Evolutionary conservation across 2,329 filamentous ascomycete species (phyloP).

Genomic region (Fonsecaea monophora): DNA sequence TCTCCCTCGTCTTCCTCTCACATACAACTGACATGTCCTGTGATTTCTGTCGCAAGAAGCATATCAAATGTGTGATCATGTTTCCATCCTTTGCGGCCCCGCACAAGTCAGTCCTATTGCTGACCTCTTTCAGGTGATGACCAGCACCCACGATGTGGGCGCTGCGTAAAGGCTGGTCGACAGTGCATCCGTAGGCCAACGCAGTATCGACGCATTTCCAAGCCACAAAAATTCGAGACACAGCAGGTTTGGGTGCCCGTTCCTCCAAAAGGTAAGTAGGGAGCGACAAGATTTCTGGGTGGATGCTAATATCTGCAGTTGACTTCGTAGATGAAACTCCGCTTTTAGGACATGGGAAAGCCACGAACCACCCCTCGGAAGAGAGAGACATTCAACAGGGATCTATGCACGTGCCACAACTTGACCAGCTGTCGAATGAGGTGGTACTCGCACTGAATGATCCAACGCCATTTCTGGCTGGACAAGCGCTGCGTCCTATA

Average conservation of each 20-base stretch:
- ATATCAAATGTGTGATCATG: conserved; percentile 9
- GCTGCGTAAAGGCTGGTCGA: conserved; percentile 14
- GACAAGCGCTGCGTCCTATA: background rate
- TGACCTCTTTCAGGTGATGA: conserved; percentile 13
- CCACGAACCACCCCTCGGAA: background rate
- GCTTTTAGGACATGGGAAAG: background rate
- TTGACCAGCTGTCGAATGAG: background rate
- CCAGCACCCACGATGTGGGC: conserved; percentile 17
- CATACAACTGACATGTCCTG: conserved; percentile 13
- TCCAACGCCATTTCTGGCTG: background rate
- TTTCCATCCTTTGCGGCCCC: background rate
- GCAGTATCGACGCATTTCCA: background rate
- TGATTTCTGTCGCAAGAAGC: conserved; percentile 14
- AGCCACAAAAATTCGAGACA: background rate
- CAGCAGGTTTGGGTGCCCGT: conserved; percentile 22
- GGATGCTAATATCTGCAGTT: conserved; percentile 1
- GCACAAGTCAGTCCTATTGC: background rate
- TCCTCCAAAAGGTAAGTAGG: conserved; percentile 11
- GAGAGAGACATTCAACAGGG: background rate
- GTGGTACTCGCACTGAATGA: background rate
- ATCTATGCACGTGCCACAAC: background rate
- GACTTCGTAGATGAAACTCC: conserved; percentile 19
- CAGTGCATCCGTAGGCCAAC: conserved; percentile 11
- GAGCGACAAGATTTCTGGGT: background rate
- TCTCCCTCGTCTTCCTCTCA: background rate